Percentiles rank a stretch among this genome's conserved stretches.
Conservation (phyloP, 169 alveolate species). For the Plasmodium adleri region DNA sequence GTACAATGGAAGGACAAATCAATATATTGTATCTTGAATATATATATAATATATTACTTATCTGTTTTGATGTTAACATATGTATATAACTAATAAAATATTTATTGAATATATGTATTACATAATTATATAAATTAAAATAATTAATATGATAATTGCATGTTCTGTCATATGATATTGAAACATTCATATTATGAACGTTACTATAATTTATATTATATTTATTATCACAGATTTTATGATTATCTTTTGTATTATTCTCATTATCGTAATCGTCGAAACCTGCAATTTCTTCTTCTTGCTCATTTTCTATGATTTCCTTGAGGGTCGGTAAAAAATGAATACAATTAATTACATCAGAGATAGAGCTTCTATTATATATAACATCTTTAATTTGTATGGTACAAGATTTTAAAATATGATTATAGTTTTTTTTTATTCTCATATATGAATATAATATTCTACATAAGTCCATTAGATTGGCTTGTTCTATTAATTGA, state of each 20-base stretch:
- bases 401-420: constrained; percentile 55
- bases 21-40: constrained; percentile 70
- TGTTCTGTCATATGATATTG: not conserved
- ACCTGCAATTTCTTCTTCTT: not conserved
- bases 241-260: no score
- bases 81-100: constrained; percentile 37
- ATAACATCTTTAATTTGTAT: constrained; percentile 21
- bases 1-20: constrained; percentile 20
- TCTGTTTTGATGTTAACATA: constrained; percentile 45
- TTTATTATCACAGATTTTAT: not conserved
- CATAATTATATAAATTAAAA: constrained; percentile 42
- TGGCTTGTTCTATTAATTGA: constrained; percentile 32
- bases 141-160: constrained; percentile 31
- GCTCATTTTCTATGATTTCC: constrained; percentile 22
- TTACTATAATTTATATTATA: no score
- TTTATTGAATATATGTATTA: constrained; percentile 56
- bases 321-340: constrained; percentile 70
- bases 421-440: constrained; percentile 46
- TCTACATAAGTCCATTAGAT: constrained; percentile 67
- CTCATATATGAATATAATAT: constrained; percentile 62
- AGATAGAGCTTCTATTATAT: constrained; percentile 24
- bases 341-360: constrained; percentile 66
- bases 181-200: no score
- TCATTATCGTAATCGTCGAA: not conserved
- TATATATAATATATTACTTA: constrained; percentile 58